Conservation (phyloP, 2,329 filamentous ascomycete species). For the Dothiorella sarmentorum region DNA sequence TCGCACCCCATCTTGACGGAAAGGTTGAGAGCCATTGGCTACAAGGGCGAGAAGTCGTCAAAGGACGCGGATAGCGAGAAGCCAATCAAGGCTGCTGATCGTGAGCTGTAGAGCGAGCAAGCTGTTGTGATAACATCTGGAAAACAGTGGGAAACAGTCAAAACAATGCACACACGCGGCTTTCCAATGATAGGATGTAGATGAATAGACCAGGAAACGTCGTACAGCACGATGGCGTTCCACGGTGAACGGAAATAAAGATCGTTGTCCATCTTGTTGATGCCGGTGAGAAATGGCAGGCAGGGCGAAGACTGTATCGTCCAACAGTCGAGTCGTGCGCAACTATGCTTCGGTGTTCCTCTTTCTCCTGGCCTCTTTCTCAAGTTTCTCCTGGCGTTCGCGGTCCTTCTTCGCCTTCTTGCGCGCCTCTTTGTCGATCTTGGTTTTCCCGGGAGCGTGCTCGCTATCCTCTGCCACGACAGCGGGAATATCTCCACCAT, state of each 20-base stretch:
- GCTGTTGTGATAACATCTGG: neutral
- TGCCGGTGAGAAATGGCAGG: neutral
- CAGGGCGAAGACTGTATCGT: too few species aligned
- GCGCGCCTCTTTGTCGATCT: conserved; percentile 32
- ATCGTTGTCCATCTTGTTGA: neutral
- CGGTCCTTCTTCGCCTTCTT: conserved; percentile 56
- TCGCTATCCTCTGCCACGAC: conserved; percentile 21
- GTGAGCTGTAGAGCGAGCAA: conserved; percentile 68
- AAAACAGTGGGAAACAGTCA: too few species aligned
- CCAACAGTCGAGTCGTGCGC: neutral
- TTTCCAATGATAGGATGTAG: neutral
- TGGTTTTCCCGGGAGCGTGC: conserved; percentile 1
- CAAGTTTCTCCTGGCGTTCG: conserved; percentile 42
- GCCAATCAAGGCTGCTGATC: conserved; percentile 67
- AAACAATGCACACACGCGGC: conserved; percentile 15
- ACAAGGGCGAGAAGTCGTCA: conserved; percentile 63
- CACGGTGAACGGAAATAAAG: neutral
- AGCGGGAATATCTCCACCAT: conserved; percentile 32
- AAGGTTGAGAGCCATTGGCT: conserved; percentile 84
- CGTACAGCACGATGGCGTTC: neutral
- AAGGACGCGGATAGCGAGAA: conserved; percentile 55
- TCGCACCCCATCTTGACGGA: conserved; percentile 95
- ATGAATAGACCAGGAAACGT: neutral
- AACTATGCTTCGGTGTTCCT: conserved; percentile 19
- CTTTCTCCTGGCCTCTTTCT: conserved; percentile 33